These are phyloP conservation scores for Phytophthora sp. DNA, from an alignment of 352 stramenopile genomes.

Conservation along the genomic window DNA sequence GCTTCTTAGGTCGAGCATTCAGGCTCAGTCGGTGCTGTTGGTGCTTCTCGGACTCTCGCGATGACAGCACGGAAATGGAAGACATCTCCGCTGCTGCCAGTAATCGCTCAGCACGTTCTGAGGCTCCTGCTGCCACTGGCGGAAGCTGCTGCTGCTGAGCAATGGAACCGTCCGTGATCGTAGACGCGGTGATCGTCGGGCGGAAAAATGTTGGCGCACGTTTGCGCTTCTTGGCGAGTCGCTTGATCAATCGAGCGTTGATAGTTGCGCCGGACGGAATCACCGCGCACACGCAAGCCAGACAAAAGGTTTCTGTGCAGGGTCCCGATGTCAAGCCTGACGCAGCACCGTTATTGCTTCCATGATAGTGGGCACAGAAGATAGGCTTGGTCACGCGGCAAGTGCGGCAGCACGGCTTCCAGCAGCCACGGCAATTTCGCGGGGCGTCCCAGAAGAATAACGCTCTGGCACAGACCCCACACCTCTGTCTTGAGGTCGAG, in stretches of 20 bases:
- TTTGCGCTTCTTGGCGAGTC: constrained; percentile 69
- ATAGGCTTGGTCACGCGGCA: constrained; percentile 77
- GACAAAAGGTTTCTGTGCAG: constrained; percentile 81
- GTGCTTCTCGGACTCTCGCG: constrained; percentile 71
- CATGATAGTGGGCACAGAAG: constrained; percentile 75
- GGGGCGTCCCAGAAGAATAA: constrained; percentile 75
- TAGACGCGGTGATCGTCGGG: constrained; percentile 45
- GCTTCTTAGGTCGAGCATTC: constrained; percentile 38
- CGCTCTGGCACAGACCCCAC: constrained; percentile 55
- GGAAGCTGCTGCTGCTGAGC: constrained; percentile 12
- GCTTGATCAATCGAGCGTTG: constrained; percentile 69
- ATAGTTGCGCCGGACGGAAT: constrained; percentile 66
- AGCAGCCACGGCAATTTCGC: constrained; percentile 68
- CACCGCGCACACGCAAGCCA: constrained; percentile 74
- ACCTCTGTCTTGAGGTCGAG: constrained; percentile 31
- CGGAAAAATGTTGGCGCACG: constrained; percentile 35
- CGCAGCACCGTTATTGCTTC: constrained; percentile 24
- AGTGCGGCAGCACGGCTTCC: constrained; percentile 63
- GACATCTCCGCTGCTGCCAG: constrained; percentile 43
- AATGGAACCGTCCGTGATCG: constrained; percentile 34
- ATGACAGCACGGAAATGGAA: constrained; percentile 75
- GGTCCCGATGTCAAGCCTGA: constrained; percentile 27
- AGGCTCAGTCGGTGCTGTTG: constrained; percentile 69
- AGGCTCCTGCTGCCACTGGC: neutral
- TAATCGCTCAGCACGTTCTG: constrained; percentile 24